Base-by-base conservation (phyloP, 2,329 filamentous ascomycete species). In the Alternaria alternata region DNA sequence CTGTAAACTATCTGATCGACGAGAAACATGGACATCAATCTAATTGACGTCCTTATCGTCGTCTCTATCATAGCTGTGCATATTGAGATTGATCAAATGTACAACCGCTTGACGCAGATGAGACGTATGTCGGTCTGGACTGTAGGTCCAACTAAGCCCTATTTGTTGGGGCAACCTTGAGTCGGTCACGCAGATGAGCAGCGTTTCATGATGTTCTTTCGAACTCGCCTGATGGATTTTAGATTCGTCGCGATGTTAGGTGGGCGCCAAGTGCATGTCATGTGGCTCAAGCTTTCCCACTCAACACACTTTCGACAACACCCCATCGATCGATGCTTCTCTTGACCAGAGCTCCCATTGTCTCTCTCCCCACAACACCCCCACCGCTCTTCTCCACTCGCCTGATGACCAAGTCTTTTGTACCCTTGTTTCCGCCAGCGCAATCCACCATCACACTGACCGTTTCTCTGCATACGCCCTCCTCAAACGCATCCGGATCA, bases 401-500 rank as follows among this genome's bases (percentile, higher is more conserved):
- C 92, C 81, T 52, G 7, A 88, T 81, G 14, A 87, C 85, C 20
- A 91, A 92, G 22, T 93, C 93, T 64, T 85, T 87, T 11, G 59
- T 58, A 14, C 67, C 61, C 82, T 95, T 97, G 68, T 93, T 80
- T 1, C 82, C 85, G n/a, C 61, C 75, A 71, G 55, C 56, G 43
- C 81, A 82, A 74, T 94, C 91, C n/a, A 97, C 87, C 49, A 95
- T 89, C 34, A 97, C 81, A 3, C 89, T 94, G n/a, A 95, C 82
- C n/a, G 80, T 86, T 83, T 99, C 95, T 62, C 89, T 84, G 74
- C 93, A 96, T 43, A 96, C 80, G 8, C 86, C 87, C 81, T 98
- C 95, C 81, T 99, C 95, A 68, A 96, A 90, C 22, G 88, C 87
- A 80, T 99, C 95, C 3, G 93, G 93, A 80, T 99, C 95, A 7